Percentiles rank a stretch among this genome's conserved stretches.
Conservation (phyloP, 2,329 filamentous ascomycete genomes). For the Fusarium pseudograminearum region DNA sequence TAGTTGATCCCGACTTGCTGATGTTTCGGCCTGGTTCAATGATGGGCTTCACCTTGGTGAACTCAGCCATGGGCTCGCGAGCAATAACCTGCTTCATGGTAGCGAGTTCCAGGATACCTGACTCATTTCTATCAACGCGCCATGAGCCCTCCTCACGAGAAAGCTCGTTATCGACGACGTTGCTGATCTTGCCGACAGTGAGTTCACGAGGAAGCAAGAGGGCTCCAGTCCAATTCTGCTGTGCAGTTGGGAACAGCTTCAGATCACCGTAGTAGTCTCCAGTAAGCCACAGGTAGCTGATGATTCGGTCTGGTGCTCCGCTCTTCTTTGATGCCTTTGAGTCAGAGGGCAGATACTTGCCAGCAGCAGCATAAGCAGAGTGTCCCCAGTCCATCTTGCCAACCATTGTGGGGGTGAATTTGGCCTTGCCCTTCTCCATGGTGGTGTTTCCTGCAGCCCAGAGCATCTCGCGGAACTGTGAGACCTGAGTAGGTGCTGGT, state of each 20-base stretch:
- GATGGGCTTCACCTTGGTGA: slow-evolving; percentile 46
- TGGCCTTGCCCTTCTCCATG: slow-evolving; percentile 45
- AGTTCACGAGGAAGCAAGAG: slow-evolving; percentile 58
- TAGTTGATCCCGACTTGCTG: slow-evolving; percentile 26
- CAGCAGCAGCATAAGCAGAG: slow-evolving; percentile 58
- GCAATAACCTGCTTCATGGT: slow-evolving; percentile 56
- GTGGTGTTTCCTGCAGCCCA: slow-evolving; percentile 56
- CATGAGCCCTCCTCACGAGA: slow-evolving; percentile 55
- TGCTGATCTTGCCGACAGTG: slow-evolving; percentile 54
- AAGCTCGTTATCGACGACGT: slow-evolving; percentile 57
- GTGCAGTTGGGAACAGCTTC: slow-evolving; percentile 52
- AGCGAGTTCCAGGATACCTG: slow-evolving; percentile 52
- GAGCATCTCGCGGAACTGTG: slow-evolving; percentile 56
- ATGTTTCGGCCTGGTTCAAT: slow-evolving; percentile 44
- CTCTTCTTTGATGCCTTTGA: slow-evolving; percentile 54
- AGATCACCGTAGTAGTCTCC: slow-evolving; percentile 57
- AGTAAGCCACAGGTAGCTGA: slow-evolving; percentile 58
- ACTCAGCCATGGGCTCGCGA: slow-evolving; percentile 51
- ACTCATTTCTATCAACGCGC: slow-evolving; percentile 50
- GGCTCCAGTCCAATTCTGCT: slow-evolving; percentile 60
- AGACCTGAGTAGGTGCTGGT: slow-evolving; percentile 55
- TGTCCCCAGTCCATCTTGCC: slow-evolving; percentile 57
- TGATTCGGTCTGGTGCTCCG: slow-evolving; percentile 56
- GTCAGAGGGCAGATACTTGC: slow-evolving; percentile 55
- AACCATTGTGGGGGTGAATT: slow-evolving; percentile 57